phyloP scores from a whole-genome alignment of 2,329 filamentous ascomycete species.

The Gaeumannomyces tritici region DNA sequence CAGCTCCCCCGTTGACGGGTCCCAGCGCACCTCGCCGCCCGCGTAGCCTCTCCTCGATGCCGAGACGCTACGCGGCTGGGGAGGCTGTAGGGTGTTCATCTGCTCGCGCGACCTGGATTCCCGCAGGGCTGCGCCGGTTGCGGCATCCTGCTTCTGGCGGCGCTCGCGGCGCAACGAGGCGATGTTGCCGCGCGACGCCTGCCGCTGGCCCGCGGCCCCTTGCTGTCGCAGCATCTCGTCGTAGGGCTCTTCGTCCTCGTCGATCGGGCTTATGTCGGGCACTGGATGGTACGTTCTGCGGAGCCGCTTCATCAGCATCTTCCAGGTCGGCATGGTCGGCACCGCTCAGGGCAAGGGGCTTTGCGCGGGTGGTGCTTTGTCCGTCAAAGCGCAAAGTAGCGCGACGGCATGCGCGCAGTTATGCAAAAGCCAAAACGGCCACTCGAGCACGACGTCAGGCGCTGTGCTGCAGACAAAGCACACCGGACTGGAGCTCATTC shows the following conservation, averaged over 20 bases:
- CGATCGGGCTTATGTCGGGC: conserved; percentile 29
- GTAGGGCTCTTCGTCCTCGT: conserved; percentile 25
- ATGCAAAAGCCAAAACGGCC: too few relatives aligned
- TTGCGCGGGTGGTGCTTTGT: too few relatives aligned
- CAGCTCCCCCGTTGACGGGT: conserved; percentile 57
- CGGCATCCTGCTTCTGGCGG: conserved; percentile 31
- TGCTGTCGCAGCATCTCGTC: conserved; percentile 18
- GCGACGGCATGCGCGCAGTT: too few relatives aligned
- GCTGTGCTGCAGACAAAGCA: background rate
- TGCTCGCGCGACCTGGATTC: conserved; percentile 28
- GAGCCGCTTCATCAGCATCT: background rate
- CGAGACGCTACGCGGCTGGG: conserved; percentile 10
- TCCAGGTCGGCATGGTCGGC: background rate
- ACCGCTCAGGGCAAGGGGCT: too few relatives aligned
- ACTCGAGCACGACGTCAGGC: background rate
- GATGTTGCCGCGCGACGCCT: conserved; percentile 26
- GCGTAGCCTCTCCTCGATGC: conserved; percentile 10
- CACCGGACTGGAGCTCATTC: background rate
- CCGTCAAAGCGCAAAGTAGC: too few relatives aligned
- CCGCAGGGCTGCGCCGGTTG: conserved; percentile 21
- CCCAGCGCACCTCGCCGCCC: conserved; percentile 44
- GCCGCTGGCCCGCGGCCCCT: conserved; percentile 10
- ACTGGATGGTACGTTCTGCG: background rate
- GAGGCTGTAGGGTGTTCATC: conserved; percentile 15
- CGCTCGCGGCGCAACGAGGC: conserved; percentile 43